phyloP scores from a whole-genome alignment of 148 eudicot genomes.

The Chenopodium suecicum region DNA sequence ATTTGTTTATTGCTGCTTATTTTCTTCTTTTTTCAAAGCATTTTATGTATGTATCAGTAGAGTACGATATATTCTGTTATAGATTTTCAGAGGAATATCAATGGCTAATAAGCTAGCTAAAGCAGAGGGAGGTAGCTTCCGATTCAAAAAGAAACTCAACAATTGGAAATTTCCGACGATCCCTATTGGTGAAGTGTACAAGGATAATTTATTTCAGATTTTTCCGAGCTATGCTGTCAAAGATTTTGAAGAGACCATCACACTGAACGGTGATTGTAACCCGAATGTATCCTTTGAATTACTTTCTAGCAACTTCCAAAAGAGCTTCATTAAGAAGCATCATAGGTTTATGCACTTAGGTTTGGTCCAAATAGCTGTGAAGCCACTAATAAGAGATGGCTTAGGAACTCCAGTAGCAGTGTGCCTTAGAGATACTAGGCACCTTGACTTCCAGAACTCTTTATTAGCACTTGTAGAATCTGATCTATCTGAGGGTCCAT shows the following conservation, averaged over 20 bases:
- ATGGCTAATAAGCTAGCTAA: no score
- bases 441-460: neutral
- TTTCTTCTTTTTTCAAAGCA: no score
- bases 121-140: neutral
- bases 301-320: neutral
- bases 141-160: neutral
- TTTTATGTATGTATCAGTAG: no score
- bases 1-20: no score
- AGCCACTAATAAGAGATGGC: neutral
- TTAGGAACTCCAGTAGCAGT: neutral
- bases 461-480: neutral
- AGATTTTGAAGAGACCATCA: constrained; percentile 12
- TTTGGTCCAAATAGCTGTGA: constrained; percentile 3
- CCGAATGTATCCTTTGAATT: neutral
- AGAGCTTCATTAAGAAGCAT: neutral
- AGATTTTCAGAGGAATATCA: no score
- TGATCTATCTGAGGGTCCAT: constrained; percentile 6
- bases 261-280: neutral
- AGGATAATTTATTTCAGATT: neutral
- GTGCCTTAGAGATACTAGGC: neutral
- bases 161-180: constrained; percentile 14
- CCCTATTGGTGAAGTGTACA: neutral
- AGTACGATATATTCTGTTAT: neutral
- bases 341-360: neutral
- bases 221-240: neutral